phyloP scores from a whole-genome alignment of 2,329 filamentous ascomycete genomes.

The Dichotomopilus funicola region DNA sequence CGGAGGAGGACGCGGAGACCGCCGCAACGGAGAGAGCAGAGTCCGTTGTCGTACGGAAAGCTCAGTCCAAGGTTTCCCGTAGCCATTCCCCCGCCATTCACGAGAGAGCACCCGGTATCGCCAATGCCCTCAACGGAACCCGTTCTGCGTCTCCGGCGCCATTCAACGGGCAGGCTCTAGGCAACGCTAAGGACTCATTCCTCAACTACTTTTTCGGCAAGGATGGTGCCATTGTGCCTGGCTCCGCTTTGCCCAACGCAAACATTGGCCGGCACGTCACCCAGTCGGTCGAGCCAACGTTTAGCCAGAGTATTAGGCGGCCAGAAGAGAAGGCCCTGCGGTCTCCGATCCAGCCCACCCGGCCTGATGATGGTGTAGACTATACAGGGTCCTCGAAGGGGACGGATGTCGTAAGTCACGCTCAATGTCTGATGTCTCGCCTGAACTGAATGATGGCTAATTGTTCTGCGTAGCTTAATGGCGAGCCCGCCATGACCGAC shows the following conservation, averaged over 20 bases:
- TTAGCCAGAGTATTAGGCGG: constrained; percentile 77
- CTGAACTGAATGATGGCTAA: constrained; percentile 14
- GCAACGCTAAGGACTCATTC: constrained; percentile 78
- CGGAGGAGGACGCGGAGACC: constrained; percentile 56
- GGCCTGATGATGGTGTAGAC: constrained; percentile 39
- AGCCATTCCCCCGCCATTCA: constrained; percentile 79
- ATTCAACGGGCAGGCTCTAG: constrained; percentile 53
- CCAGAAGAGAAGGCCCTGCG: constrained; percentile 53
- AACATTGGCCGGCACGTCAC: constrained; percentile 59
- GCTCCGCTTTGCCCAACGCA: constrained; percentile 34
- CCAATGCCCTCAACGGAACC: constrained; percentile 60
- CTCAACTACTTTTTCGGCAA: constrained; percentile 99
- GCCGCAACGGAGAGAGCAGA: constrained; percentile 45
- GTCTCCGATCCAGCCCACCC: constrained; percentile 36
- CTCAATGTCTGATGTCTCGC: neutral
- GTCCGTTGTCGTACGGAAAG: constrained; percentile 54
- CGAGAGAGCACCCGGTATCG: constrained; percentile 59
- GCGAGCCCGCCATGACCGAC: constrained; percentile 85
- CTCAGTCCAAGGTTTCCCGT: constrained; percentile 54
- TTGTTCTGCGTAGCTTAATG: constrained; percentile 32
- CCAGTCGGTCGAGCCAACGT: constrained; percentile 71
- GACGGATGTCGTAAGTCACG: constrained; percentile 54
- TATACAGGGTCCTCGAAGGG: constrained; percentile 38
- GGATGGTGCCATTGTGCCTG: constrained; percentile 57
- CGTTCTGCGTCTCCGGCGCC: constrained; percentile 56